Evolutionary conservation across 2,329 filamentous ascomycete species (phyloP), one percentile per base, ranked within the genome.

Genomic region (Hawksworthiomyces lignivorus): DNA sequence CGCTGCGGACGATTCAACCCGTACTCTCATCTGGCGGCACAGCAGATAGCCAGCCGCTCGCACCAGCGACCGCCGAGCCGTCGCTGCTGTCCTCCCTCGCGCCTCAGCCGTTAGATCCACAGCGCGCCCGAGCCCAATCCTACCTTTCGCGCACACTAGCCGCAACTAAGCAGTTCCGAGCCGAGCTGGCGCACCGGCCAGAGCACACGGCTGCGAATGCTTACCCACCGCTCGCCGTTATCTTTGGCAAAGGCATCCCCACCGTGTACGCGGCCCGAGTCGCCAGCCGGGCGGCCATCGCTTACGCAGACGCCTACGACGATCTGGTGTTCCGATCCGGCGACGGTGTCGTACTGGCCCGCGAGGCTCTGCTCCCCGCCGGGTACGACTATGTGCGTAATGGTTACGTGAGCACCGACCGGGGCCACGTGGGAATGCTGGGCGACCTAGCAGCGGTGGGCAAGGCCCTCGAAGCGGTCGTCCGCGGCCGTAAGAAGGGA

Each of bases 261-360:
- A 96, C 89, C 0, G 85, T 94, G 1, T 87, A 81, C 56, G 87
- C 83, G 0, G 87, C 86, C 1, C 80, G 82, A 33, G 87, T 97
- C 1, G 65, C 74, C 12, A 77, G 78, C 3, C 70, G 74, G 4
- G 87, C 90, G 41, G 80, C 74, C 0, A 95, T 96, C 50, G 75
- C 79, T 37, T 77, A 79, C 47, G 68, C 77, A 0, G 87, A 94
- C 59, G 82, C 79, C 1, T 96, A 94, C 58, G 87, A 94, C 50
- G 82, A 94, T 52, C 70, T 97, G 3, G 76, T 87, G 0, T 96
- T 96, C 63, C 83, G 84, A 1, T 82, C 82, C 18, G 88, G 89
- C 3, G 89, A 97, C 57, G 90, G 89, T 0, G 89, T 97, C 0
- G 87, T 90, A 41, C 72, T 96, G 7, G 86, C 89, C 0, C 78